These are phyloP conservation scores for Alternaria sp. DNA, from an alignment of 2,329 filamentous ascomycete genomes.

Conservation along the genomic window DNA sequence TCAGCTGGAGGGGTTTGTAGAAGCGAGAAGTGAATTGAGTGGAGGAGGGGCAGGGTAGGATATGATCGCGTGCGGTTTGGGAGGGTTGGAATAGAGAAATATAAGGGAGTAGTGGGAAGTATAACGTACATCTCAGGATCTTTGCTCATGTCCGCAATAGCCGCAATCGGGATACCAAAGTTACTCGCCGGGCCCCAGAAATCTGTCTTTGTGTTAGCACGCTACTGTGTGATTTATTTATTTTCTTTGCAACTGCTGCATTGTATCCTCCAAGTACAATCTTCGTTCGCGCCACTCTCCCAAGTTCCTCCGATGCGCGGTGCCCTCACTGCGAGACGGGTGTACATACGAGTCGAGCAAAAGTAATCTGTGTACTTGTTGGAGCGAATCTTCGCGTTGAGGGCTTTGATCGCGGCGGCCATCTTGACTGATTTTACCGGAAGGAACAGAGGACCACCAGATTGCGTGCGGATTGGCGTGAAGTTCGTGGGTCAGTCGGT, in stretches of 20 bases:
- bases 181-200: conserved; percentile 63
- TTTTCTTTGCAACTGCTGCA: background rate
- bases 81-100: background rate
- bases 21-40: background rate
- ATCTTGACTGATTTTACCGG: conserved; percentile 46
- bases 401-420: conserved; percentile 62
- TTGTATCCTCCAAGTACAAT: background rate
- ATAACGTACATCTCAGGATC: conserved; percentile 60
- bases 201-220: conserved; percentile 48
- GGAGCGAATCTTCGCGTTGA: conserved; percentile 62
- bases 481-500: conserved; percentile 8
- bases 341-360: conserved; percentile 62
- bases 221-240: background rate
- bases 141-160: conserved; percentile 63
- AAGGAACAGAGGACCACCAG: conserved; percentile 8
- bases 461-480: conserved; percentile 12
- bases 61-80: background rate
- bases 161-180: conserved; percentile 64
- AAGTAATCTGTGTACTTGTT: conserved; percentile 62
- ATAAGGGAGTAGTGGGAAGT: background rate
- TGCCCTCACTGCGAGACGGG: conserved; percentile 15
- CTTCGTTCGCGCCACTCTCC: conserved; percentile 1
- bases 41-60: no score
- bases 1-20: conserved; percentile 3
- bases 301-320: conserved; percentile 1